Evolutionary conservation across 2,329 filamentous ascomycete species (phyloP), one percentile per base, ranked within the genome.

Genomic region (Cadophora malorum): DNA sequence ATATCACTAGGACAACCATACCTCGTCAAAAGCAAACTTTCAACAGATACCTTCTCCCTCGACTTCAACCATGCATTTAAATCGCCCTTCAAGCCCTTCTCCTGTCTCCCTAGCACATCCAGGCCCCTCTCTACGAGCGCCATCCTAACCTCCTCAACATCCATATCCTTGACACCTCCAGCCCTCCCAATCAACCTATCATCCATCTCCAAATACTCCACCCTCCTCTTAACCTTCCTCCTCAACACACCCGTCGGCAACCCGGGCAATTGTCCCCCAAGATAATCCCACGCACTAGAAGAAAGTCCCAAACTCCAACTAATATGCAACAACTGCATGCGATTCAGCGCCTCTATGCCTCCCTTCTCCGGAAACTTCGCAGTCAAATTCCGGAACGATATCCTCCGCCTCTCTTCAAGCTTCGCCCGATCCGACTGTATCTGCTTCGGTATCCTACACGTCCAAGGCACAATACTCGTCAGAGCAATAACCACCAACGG

Each of bases 371-470:
- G 64, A 56, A 72, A 68, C 67, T 75, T 71, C 45, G 68, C 62
- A 71, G 79, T 69, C 67, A 80, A 66, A 38, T 78, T 76, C 55
- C 82, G 79, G 74, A 88, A 88, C 9, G 84, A 84, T 0, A 76
- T 76, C 38, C 71, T 76, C 10, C 90, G 82, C 10, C 87, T 79
- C 60, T 81, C 78, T 76, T 92, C 86, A 0, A 83, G 79, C 71
- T 84, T 76, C 63, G 86, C 80, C 68, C 88, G 80, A 49, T 88
- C 84, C 45, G 79, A 79, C n/a, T 84, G 81, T 7, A 92, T 81
- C 80, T 97, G 95, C 49, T 81, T 82, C 0, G 95, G 95, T 67
- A 97, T 91, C 12, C 93, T 87, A 79, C 95, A 97, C 0, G 93
- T 91, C 73, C 88, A 88, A 0, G 95, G 95, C 31, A 97, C 91